Evolutionary conservation across 192 early-diverging fungal genomes (phyloP).

Genomic region (Coemansia interrupta): DNA sequence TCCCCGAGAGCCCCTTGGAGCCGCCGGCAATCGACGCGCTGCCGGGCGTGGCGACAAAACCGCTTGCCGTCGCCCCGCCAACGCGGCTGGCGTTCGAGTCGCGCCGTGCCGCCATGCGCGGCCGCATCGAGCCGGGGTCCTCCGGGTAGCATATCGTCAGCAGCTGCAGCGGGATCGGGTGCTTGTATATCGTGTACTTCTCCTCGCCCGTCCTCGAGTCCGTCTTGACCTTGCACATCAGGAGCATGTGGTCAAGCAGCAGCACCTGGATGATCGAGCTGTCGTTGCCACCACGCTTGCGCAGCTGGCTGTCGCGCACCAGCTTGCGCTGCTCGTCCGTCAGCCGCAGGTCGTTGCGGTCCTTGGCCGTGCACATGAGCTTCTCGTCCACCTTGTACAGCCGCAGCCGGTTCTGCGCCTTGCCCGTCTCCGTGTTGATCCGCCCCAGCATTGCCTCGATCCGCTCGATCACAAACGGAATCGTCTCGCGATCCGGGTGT

Average conservation of each 20-base stretch:
- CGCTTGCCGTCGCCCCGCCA: slow-evolving; percentile 1
- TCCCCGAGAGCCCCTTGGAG: not conserved
- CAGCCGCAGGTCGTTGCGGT: slow-evolving; percentile 69
- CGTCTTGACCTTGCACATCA: slow-evolving; percentile 68
- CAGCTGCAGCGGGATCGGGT: slow-evolving; percentile 81
- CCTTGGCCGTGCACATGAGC: slow-evolving; percentile 56
- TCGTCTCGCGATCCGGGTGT: slow-evolving; percentile 70
- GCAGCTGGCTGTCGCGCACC: slow-evolving; percentile 78
- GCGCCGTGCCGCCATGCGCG: slow-evolving; percentile 46
- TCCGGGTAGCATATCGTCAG: slow-evolving; percentile 64
- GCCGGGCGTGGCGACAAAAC: slow-evolving; percentile 15
- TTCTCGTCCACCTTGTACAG: slow-evolving; percentile 69
- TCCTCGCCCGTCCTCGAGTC: slow-evolving; percentile 59
- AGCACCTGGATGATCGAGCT: slow-evolving; percentile 71
- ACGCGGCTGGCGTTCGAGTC: slow-evolving; percentile 18
- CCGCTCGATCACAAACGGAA: slow-evolving; percentile 70
- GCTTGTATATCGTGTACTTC: slow-evolving; percentile 52
- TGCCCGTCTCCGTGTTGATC: slow-evolving; percentile 85
- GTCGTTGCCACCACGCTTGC: slow-evolving; percentile 61
- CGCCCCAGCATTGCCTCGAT: slow-evolving; percentile 70
- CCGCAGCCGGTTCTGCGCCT: slow-evolving; percentile 82
- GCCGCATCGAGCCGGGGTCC: slow-evolving; percentile 40
- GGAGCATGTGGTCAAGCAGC: slow-evolving; percentile 84
- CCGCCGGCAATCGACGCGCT: slow-evolving; percentile 2
- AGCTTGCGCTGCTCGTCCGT: slow-evolving; percentile 65